Conservation (phyloP, 306 rosid genomes). For the Purshia tridentata region DNA sequence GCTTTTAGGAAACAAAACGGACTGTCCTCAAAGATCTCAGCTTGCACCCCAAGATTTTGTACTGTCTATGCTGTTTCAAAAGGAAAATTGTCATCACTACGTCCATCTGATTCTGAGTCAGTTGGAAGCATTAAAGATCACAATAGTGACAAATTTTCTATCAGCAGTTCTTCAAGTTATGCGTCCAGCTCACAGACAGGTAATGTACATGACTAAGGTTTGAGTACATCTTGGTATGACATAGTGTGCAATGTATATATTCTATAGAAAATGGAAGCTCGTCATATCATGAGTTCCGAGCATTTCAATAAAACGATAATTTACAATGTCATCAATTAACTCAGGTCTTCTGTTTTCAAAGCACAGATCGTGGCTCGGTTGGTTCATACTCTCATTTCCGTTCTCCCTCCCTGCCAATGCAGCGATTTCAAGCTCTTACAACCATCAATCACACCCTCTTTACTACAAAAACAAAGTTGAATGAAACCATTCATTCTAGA, state of each 20-base stretch:
- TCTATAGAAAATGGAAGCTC: no score
- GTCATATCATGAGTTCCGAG: background rate
- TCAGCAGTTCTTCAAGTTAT: constrained; percentile 49
- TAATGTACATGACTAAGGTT: constrained; percentile 34
- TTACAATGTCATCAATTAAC: background rate
- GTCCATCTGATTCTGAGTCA: constrained; percentile 51
- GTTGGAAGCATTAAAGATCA: constrained; percentile 48
- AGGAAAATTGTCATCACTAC: constrained; percentile 70
- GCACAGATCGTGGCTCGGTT: constrained; percentile 55
- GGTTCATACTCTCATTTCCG: constrained; percentile 44
- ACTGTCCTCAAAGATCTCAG: constrained; percentile 66
- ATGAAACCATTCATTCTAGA: constrained; percentile 45
- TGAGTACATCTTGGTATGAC: constrained; percentile 7
- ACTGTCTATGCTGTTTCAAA: constrained; percentile 75
- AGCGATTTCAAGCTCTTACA: constrained; percentile 81
- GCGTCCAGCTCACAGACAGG: constrained; percentile 66
- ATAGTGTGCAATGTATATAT: background rate
- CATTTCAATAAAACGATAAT: background rate
- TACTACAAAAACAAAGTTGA: constrained; percentile 31
- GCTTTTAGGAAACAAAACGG: constrained; percentile 63
- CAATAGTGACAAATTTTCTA: constrained; percentile 56
- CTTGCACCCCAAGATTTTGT: constrained; percentile 66
- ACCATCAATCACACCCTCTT: constrained; percentile 57
- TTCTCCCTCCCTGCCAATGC: constrained; percentile 65
- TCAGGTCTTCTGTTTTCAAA: constrained; percentile 11